Evolutionary conservation across 177 flowering plant genomes (phyloP), one percentile per base, ranked within the genome.

Genomic region (Vitis hybrid): DNA sequence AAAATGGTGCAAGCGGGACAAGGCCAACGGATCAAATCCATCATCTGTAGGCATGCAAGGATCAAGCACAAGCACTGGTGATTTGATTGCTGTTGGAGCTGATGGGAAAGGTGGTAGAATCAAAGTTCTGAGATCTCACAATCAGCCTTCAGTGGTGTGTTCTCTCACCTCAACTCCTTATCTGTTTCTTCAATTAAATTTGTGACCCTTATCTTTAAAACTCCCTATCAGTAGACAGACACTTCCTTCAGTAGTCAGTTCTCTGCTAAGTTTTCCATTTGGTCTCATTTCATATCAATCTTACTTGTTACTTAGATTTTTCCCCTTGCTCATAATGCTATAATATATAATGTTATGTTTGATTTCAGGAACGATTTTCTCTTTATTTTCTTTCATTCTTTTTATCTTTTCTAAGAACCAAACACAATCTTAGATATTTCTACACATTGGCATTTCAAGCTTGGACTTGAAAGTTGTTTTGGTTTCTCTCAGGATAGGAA

Each of bases 61-160:
- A 61, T 72, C 82, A 58, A 67, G 58, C 61, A 5, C 81, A 61
- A 73, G 59, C 19, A 60, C 72, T 48, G 83, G 87, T 48, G 73
- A 82, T 67, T 73, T 96, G 67, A 92, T 96, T 69, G 69, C 94
- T 65, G 86, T 82, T 75, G 97, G 98, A 59, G 88, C 98, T 71
- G 98, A 96, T 85, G 99, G 99, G 18, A 86, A 88, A 82, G 99
- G 99, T 61, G 98, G 99, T 16, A 82, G 75, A 76, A 65, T 90
- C 22, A 94, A 94, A 81, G 90, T 89, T 54, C 68, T 94, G 73
- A 85, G 93, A 81, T 77, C 92, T 71, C 73, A 68, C 22, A 79
- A 67, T 65, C 87, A 82, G 22, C 57, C 80, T 19, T 74, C 81
- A 34, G n/a, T 66, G 85, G 96, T 91, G 63, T 22, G 89, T 77